A percentile compares a stretch with the other conserved stretches of the same genome.
These are phyloP conservation scores for Straminergon stramineum DNA, from an alignment of 225 moss, liverwort and hornwort species.

Conservation along the genomic window DNA sequence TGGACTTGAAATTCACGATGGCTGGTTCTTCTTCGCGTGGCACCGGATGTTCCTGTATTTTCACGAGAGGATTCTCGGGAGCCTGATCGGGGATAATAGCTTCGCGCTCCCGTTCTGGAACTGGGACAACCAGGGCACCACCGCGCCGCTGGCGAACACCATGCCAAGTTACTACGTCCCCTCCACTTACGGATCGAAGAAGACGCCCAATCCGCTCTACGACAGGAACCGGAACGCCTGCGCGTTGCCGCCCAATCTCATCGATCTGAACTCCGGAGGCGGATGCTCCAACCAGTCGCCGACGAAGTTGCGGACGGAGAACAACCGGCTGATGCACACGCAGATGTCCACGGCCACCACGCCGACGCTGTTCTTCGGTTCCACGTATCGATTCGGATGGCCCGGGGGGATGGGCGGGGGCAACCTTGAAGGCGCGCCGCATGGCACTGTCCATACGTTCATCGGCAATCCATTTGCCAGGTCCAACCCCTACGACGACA, in stretches of 20 bases:
- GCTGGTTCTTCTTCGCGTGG: slow-evolving; percentile 62
- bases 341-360: slow-evolving; percentile 22
- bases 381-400: slow-evolving; percentile 2
- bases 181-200: not conserved
- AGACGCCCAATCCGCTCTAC: not conserved
- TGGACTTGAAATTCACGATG: slow-evolving; percentile 42
- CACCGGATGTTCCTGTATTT: slow-evolving; percentile 63
- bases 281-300: not conserved
- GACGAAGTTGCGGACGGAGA: not conserved
- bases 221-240: slow-evolving; percentile 20
- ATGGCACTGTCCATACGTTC: slow-evolving; percentile 45
- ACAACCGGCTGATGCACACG: slow-evolving; percentile 11
- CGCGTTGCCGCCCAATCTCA: slow-evolving; percentile 3
- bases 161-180: slow-evolving; percentile 10
- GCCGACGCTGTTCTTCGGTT: slow-evolving; percentile 22
- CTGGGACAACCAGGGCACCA: slow-evolving; percentile 40
- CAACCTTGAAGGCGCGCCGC: slow-evolving; percentile 34
- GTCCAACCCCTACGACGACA: slow-evolving; percentile 17
- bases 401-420: slow-evolving; percentile 7
- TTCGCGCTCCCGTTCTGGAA: slow-evolving; percentile 62
- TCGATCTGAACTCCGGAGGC: slow-evolving; percentile 32
- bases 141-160: not conserved
- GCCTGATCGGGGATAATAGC: slow-evolving; percentile 28
- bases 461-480: slow-evolving; percentile 16
- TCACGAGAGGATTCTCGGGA: slow-evolving; percentile 52